Conservation (phyloP, 768 basidiomycete species). For the Termitomyces sp. region DNA sequence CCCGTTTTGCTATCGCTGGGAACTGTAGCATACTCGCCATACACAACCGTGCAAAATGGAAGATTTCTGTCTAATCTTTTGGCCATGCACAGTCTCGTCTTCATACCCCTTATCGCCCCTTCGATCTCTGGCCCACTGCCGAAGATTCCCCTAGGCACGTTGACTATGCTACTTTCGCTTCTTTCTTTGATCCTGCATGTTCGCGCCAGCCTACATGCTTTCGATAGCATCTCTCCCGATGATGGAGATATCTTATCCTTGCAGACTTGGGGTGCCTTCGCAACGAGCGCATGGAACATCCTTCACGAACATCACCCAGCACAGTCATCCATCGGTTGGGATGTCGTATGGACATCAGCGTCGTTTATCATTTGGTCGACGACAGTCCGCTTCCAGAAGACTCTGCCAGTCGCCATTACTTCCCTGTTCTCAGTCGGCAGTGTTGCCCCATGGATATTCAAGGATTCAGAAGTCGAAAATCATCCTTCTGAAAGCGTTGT, state of each 20-base stretch:
- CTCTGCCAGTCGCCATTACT: neutral
- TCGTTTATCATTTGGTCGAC: conserved; percentile 37
- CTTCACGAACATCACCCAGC: conserved; percentile 58
- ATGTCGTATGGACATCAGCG: conserved; percentile 53
- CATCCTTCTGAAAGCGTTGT: conserved; percentile 33
- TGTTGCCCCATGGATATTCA: conserved; percentile 11
- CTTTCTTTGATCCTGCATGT: conserved; percentile 3
- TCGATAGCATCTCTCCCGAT: neutral
- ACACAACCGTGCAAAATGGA: conserved; percentile 26
- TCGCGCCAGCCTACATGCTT: neutral
- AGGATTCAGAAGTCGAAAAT: conserved; percentile 7
- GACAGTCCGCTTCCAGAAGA: neutral
- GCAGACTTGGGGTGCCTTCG: conserved; percentile 18
- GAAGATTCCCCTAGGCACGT: neutral
- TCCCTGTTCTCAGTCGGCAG: conserved; percentile 1
- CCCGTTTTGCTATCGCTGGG: conserved; percentile 42
- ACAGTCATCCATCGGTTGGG: conserved; percentile 63
- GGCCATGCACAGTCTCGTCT: conserved; percentile 53
- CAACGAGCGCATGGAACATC: conserved; percentile 26
- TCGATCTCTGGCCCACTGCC: conserved; percentile 3
- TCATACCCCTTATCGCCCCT: conserved; percentile 45
- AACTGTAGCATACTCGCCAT: conserved; percentile 42
- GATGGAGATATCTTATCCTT: neutral
- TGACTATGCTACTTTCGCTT: neutral
- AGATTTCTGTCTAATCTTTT: conserved; percentile 60